A percentile compares a stretch with the other conserved stretches of the same genome.
Evolutionary conservation across 495 filamentous ascomycete genomes (phyloP).

Genomic region (Alectoria sarmentosa): DNA sequence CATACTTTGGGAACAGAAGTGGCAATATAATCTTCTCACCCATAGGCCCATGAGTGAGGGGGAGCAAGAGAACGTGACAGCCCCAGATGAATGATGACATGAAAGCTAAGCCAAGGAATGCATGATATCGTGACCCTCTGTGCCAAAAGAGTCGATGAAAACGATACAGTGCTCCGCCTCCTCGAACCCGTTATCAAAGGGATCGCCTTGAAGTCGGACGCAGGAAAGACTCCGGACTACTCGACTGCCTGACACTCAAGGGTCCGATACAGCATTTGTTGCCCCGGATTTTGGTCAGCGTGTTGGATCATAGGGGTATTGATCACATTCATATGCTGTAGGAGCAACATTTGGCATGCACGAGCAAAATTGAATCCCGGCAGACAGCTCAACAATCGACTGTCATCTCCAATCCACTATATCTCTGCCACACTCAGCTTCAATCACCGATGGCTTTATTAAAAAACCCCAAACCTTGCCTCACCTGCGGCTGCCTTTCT

Average conservation of each 20-base stretch:
- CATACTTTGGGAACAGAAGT: neutral
- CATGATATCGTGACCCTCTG: neutral
- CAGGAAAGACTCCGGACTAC: neutral
- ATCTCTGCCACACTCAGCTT: neutral
- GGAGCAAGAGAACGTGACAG: neutral
- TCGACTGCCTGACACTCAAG: neutral
- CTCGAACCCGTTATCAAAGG: neutral
- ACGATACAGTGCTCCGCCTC: too few relatives aligned
- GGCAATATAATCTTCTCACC: neutral
- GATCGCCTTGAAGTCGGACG: neutral
- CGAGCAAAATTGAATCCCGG: too few relatives aligned
- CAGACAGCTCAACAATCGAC: neutral
- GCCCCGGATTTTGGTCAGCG: neutral
- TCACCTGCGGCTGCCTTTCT: neutral
- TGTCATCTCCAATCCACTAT: too few relatives aligned
- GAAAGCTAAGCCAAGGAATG: neutral
- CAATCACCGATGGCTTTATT: neutral
- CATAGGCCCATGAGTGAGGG: neutral
- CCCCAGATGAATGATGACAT: neutral
- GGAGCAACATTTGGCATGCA: too few relatives aligned
- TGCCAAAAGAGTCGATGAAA: neutral
- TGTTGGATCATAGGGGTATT: neutral
- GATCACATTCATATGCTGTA: neutral
- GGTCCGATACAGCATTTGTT: neutral
- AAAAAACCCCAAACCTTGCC: too few relatives aligned